Base-by-base conservation (phyloP, 2,329 filamentous ascomycete species). In the Neofusicoccum sp. region DNA sequence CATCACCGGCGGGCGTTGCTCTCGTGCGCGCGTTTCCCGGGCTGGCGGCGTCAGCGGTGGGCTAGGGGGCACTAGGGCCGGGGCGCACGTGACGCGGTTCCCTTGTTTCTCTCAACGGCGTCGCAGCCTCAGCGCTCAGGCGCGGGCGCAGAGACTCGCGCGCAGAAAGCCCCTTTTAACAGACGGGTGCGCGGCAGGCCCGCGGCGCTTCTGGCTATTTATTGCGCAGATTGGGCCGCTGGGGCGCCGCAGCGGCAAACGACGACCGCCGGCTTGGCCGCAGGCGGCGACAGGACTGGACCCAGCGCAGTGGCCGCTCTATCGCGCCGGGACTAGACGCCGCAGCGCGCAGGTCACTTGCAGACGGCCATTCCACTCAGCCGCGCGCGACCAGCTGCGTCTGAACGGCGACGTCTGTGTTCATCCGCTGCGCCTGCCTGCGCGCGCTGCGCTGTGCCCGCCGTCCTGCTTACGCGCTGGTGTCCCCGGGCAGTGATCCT, bases 401-500 rank as follows among this genome's bases (percentile, higher is more conserved):
- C n/a, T n/a, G n/a, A n/a, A n/a, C n/a, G n/a, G n/a, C n/a, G 33
- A 51, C 12, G 47, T 51, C 47, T 48, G 44, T 48, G 24, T 34
- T 20, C n/a, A 20, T 56, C 24, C 5, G 16, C 9, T 40, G 48
- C 31, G 34, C 48, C 34, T 26, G 47, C 28, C 49, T 41, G 34
- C 20, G n/a, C 11, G 20, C 24, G 9, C 58, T 28, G n/a, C 20
- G 33, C 24, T 11, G 33, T 54, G 49, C 30, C 40, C 36, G 38
- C 36, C 51, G 24, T 26, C 36, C 51, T 56, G 51, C 51, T 56
- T 31, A 56, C 49, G 34, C 49, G 49, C 49, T 54, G 49, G 49
- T 54, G n/a, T 54, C 49, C 59, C 59, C 49, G 49, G 49, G 16
- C 59, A 49, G 41, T 44, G 49, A 61, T 61, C 59, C 49, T 33